These are phyloP conservation scores for Fusarium fracticaudum DNA, from an alignment of 2,329 filamentous ascomycete species.

Conservation along the genomic window DNA sequence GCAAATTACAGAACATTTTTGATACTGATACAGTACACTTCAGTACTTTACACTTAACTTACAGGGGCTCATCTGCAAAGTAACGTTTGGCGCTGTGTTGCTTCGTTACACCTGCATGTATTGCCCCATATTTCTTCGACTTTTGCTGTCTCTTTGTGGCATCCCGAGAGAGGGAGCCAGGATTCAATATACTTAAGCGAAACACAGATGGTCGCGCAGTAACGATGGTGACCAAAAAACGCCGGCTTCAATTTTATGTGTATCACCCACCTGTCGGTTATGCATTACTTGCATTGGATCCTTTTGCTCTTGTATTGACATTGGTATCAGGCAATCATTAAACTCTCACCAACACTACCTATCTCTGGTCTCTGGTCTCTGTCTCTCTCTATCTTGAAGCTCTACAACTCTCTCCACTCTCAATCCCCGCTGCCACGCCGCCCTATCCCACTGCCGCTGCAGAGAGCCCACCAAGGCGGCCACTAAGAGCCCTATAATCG, in stretches of 20 bases:
- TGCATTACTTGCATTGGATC: background rate
- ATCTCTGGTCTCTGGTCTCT: background rate
- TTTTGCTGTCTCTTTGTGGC: conserved; percentile 26
- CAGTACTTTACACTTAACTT: conserved; percentile 1
- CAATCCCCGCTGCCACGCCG: conserved; percentile 19
- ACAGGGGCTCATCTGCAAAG: conserved; percentile 22
- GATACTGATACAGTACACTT: background rate
- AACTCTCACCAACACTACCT: background rate
- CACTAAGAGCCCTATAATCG: conserved; percentile 38
- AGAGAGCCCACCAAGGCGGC: conserved; percentile 28
- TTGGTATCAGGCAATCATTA: background rate
- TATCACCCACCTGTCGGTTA: background rate
- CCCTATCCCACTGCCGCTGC: conserved; percentile 13
- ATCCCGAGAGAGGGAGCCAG: conserved; percentile 28
- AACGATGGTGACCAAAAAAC: background rate
- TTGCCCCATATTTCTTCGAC: conserved; percentile 15
- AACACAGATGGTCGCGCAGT: conserved; percentile 15
- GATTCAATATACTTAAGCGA: conserved; percentile 17
- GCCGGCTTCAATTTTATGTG: conserved; percentile 8
- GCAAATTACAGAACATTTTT: background rate
- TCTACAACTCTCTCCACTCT: conserved; percentile 14
- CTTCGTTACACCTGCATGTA: conserved; percentile 35
- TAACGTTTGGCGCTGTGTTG: conserved; percentile 28
- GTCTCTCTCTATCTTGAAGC: background rate
- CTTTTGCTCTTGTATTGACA: background rate